phyloP scores from a whole-genome alignment of 495 filamentous ascomycete genomes.

The Pyronema domesticum region DNA sequence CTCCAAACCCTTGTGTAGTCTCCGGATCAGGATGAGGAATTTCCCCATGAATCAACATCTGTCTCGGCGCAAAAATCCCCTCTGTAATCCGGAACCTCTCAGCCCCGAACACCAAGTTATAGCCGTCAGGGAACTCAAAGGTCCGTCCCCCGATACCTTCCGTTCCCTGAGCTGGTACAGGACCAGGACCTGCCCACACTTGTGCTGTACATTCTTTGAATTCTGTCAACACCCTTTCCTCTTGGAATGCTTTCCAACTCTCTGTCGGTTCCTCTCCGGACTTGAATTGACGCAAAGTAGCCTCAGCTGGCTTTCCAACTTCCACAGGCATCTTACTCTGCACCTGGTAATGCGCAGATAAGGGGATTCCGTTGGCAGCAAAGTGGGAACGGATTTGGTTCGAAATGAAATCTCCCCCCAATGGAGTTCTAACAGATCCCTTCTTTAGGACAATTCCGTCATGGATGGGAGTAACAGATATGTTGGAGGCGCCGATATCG shows the following conservation, averaged over 20 bases:
- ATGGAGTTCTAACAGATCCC: conserved; percentile 60
- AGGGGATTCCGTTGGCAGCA: conserved; percentile 46
- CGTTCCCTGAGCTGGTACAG: conserved; percentile 40
- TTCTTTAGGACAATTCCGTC: conserved; percentile 89
- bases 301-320: conserved; percentile 62
- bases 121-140: conserved; percentile 92
- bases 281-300: conserved; percentile 46
- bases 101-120: conserved; percentile 78
- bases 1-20: conserved; percentile 38
- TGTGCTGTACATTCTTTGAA: conserved; percentile 97
- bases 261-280: conserved; percentile 42
- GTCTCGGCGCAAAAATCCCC: conserved; percentile 41
- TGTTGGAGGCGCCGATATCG: conserved; percentile 80
- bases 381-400: conserved; percentile 71
- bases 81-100: conserved; percentile 74
- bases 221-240: conserved; percentile 81
- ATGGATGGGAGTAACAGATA: conserved; percentile 77
- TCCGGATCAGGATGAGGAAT: conserved; percentile 45
- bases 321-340: conserved; percentile 75
- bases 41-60: conserved; percentile 24
- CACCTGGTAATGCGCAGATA: conserved; percentile 76
- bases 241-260: conserved; percentile 63
- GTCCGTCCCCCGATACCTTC: conserved; percentile 37
- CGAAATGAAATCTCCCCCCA: conserved; percentile 79
- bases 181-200: conserved; percentile 70